These are phyloP conservation scores for Aspergillus sergii DNA, from an alignment of 2,329 filamentous ascomycete species.

Conservation along the genomic window DNA sequence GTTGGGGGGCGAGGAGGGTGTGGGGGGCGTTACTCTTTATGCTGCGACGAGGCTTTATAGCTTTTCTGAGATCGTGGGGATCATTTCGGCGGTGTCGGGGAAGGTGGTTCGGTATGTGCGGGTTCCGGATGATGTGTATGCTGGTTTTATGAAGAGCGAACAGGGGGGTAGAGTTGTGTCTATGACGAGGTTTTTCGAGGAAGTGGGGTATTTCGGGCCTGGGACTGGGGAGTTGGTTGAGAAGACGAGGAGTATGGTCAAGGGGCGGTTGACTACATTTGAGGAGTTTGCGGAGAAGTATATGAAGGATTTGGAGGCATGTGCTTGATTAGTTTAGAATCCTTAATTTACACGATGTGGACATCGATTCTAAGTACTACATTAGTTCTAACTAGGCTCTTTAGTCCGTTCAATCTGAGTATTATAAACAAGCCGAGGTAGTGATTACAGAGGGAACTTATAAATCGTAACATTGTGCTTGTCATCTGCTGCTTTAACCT, in stretches of 20 bases:
- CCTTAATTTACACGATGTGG: background rate
- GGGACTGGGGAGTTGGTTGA: constrained; percentile 33
- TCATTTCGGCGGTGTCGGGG: constrained; percentile 38
- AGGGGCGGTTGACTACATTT: constrained; percentile 37
- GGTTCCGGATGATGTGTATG: constrained; percentile 27
- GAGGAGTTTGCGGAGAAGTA: constrained; percentile 35
- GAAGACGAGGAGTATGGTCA: constrained; percentile 30
- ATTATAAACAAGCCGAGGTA: background rate
- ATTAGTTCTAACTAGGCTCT: background rate
- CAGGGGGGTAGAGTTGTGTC: constrained; percentile 19
- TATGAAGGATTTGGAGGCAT: background rate
- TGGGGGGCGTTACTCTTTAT: constrained; percentile 37
- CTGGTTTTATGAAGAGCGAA: constrained; percentile 18
- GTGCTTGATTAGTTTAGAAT: background rate
- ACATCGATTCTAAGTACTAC: background rate
- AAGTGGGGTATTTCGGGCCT: constrained; percentile 42
- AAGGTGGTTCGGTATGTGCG: constrained; percentile 40
- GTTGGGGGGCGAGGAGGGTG: constrained; percentile 40
- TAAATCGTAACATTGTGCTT: background rate
- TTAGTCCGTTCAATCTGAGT: fast-evolving
- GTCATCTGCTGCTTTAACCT: too few species aligned
- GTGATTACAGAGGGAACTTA: background rate
- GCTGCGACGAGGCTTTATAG: constrained; percentile 38
- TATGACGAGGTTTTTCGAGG: constrained; percentile 33
- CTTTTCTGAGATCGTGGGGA: constrained; percentile 32